Percentiles rank a stretch among this genome's conserved stretches.
phyloP scores from a whole-genome alignment of 495 filamentous ascomycete species.

The Astrothelium subdiscretum region DNA sequence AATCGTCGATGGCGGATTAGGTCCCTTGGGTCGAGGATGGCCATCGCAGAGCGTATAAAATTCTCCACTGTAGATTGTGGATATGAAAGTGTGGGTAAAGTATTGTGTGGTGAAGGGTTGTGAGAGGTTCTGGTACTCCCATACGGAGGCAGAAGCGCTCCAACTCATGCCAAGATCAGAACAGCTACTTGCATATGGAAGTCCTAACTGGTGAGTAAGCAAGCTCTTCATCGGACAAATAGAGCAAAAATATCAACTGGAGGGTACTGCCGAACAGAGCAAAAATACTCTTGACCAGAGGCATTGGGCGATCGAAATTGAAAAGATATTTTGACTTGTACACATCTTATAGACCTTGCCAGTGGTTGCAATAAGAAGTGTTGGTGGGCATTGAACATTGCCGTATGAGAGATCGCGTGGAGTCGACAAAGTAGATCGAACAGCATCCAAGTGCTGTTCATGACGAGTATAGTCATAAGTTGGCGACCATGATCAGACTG shows the following conservation, averaged over 20 bases:
- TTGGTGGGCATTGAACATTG: no score
- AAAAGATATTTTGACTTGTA: no score
- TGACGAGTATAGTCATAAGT: no score
- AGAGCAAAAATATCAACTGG: background rate
- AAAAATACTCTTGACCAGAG: no score
- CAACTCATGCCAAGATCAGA: background rate
- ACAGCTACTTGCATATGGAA: background rate
- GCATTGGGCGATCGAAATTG: no score
- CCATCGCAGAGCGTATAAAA: constrained; percentile 10
- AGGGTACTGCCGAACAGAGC: background rate
- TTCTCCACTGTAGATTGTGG: background rate
- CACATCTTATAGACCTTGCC: no score
- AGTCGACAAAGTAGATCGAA: no score
- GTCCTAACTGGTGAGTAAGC: background rate
- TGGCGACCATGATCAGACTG: no score
- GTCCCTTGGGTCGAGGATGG: background rate
- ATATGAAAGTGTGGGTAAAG: background rate
- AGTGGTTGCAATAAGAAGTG: no score
- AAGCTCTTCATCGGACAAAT: background rate
- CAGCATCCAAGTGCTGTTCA: no score
- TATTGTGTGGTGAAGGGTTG: background rate
- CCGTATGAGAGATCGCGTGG: no score
- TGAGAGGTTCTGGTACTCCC: background rate
- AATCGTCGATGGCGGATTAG: background rate
- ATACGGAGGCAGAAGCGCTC: background rate